Conservation (phyloP, 1,284 basidiomycete genomes). For the Wallemia ichthyophaga region DNA sequence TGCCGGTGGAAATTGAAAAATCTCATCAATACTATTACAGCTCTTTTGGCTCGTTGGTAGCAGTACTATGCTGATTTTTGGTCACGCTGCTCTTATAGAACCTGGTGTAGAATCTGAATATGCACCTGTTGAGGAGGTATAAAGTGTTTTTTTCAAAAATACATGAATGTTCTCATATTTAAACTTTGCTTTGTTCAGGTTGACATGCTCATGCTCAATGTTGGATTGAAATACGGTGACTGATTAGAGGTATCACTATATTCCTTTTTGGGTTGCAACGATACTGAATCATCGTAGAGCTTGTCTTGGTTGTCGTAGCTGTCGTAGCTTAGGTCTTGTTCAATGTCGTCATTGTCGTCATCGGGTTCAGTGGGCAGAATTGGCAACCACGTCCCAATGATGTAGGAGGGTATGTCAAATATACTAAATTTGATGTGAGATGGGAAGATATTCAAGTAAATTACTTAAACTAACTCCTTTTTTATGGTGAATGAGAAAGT, state of each 20-base stretch:
- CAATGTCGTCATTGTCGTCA: background rate
- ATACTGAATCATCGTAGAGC: background rate
- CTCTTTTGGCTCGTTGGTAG: constrained; percentile 21
- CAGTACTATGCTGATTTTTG: constrained; percentile 39
- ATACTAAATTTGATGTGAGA: background rate
- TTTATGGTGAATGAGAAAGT: background rate
- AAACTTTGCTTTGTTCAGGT: background rate
- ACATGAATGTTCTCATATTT: background rate
- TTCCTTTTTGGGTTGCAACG: too few species aligned
- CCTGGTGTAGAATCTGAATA: constrained; percentile 75
- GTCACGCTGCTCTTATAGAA: constrained; percentile 51
- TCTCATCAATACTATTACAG: background rate
- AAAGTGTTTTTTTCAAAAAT: background rate
- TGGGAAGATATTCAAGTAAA: background rate
- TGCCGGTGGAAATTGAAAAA: background rate
- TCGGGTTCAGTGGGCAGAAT: background rate
- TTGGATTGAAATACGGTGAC: too few species aligned
- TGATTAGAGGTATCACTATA: too few species aligned
- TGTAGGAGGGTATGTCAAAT: background rate
- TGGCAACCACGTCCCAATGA: background rate
- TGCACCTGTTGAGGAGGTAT: constrained; percentile 30
- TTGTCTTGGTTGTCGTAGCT: too few species aligned
- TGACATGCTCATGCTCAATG: too few species aligned
- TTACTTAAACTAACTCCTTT: background rate
- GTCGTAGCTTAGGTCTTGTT: too few species aligned